Percentiles rank a stretch among this genome's conserved stretches.
These are phyloP conservation scores for Ustilago crameri DNA, from an alignment of 1,284 basidiomycete species.

Conservation along the genomic window DNA sequence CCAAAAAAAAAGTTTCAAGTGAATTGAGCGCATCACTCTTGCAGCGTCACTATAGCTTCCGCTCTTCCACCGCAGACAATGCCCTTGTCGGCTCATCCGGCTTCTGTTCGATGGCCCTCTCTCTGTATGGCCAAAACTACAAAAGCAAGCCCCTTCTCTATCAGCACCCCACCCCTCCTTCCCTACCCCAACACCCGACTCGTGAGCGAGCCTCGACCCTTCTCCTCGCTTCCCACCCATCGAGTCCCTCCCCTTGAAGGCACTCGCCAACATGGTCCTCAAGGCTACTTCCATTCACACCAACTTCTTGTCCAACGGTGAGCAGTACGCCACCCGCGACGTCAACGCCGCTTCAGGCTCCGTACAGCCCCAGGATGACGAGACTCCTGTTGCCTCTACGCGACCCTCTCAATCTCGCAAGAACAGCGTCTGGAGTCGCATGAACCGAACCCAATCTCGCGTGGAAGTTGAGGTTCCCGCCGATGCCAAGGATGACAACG, in stretches of 20 bases:
- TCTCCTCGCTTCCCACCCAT: neutral
- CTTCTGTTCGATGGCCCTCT: neutral
- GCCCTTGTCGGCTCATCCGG: conserved; percentile 27
- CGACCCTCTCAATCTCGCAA: conserved; percentile 33
- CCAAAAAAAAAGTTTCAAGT: conserved; percentile 3
- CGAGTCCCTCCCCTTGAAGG: neutral
- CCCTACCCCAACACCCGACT: neutral
- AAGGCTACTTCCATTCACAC: conserved; percentile 59
- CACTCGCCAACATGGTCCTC: conserved; percentile 48
- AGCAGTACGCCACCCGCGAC: conserved; percentile 46
- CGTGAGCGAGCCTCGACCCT: neutral
- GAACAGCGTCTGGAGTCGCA: conserved; percentile 50
- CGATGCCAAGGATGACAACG: conserved; percentile 45
- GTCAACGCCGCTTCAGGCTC: conserved; percentile 29
- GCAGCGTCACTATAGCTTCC: neutral
- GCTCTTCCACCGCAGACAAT: conserved; percentile 1
- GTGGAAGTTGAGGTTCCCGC: conserved; percentile 27
- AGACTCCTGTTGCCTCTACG: neutral
- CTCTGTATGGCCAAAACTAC: conserved; percentile 8
- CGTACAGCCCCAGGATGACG: conserved; percentile 3
- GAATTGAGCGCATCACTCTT: neutral
- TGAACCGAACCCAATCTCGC: conserved; percentile 39
- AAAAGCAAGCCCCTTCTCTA: conserved; percentile 8
- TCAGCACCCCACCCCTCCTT: neutral
- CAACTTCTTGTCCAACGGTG: conserved; percentile 52